Evolutionary conservation across 1,284 basidiomycete genomes (phyloP).

Genomic region (Rhodotorula sp.): DNA sequence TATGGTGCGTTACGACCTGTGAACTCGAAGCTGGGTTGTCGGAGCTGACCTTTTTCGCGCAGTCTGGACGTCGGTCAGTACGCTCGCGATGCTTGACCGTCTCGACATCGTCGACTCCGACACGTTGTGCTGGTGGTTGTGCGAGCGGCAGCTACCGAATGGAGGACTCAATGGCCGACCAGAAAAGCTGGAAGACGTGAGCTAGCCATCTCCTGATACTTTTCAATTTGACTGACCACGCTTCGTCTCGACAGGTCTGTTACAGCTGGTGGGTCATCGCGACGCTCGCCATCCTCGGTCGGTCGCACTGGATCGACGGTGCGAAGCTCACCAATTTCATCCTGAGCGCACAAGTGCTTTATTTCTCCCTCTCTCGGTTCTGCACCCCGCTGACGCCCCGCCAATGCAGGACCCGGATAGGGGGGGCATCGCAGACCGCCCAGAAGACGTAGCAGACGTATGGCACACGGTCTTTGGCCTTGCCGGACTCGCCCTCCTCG

Average conservation of each 20-base stretch:
- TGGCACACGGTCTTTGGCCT: conserved; percentile 94
- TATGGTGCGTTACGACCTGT: conserved; percentile 83
- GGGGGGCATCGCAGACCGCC: conserved; percentile 91
- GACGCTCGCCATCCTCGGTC: conserved; percentile 76
- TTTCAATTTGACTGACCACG: not conserved
- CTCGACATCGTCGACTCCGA: conserved; percentile 71
- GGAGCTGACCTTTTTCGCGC: not conserved
- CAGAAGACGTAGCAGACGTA: conserved; percentile 90
- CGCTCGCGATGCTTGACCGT: conserved; percentile 79
- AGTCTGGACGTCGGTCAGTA: conserved; percentile 88
- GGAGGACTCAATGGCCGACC: conserved; percentile 94
- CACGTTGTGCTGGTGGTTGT: conserved; percentile 84
- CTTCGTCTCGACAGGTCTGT: conserved; percentile 65
- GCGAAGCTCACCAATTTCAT: conserved; percentile 80
- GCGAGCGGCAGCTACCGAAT: conserved; percentile 85
- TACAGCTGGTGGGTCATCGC: conserved; percentile 98
- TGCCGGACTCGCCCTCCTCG: conserved; percentile 82
- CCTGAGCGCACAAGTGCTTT: conserved; percentile 73
- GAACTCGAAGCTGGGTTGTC: too few relatives aligned
- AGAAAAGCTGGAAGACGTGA: conserved; percentile 94
- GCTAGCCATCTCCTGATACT: conserved; percentile 41
- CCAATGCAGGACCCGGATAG: conserved; percentile 70
- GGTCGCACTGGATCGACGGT: conserved; percentile 83
- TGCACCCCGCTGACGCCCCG: not conserved
- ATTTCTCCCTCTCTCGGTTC: not conserved